Conservation (phyloP, 192 early-diverging fungal species). For the Podila epigama region DNA sequence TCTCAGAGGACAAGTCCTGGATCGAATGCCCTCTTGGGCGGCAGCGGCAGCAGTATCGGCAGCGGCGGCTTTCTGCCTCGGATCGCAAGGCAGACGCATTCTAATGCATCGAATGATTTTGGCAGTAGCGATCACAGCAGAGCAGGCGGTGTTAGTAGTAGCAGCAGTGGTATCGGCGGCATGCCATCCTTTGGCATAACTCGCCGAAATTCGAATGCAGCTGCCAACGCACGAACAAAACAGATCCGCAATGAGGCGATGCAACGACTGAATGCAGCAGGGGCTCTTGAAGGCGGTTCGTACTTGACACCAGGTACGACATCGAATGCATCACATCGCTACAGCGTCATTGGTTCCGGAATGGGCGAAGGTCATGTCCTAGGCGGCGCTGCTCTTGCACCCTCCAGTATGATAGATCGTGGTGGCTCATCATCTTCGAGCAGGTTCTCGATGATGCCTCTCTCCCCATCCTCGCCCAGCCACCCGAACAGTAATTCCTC, state of each 20-base stretch:
- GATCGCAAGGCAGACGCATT: slow-evolving; percentile 13
- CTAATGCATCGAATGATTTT: slow-evolving; percentile 4
- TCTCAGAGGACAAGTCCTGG: not conserved
- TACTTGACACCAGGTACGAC: not conserved
- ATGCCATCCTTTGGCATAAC: slow-evolving; percentile 8
- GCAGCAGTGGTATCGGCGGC: not conserved
- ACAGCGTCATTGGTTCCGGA: not conserved
- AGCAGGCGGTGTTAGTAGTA: slow-evolving; percentile 9
- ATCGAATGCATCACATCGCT: not conserved
- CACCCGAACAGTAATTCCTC: not conserved
- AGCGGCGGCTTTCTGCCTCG: slow-evolving; percentile 8
- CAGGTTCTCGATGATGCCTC: not conserved
- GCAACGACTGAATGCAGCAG: slow-evolving; percentile 9
- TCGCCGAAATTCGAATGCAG: slow-evolving; percentile 14
- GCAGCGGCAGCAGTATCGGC: not conserved
- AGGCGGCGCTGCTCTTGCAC: not conserved
- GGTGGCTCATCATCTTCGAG: not conserved
- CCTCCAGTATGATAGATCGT: no score
- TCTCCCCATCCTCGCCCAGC: no score
- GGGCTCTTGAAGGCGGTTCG: not conserved
- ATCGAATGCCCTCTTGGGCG: not conserved
- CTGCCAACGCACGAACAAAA: slow-evolving; percentile 13
- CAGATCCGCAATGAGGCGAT: slow-evolving; percentile 25
- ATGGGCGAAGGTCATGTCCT: not conserved
- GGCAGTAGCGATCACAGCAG: slow-evolving; percentile 8